Percentiles rank a stretch among this genome's conserved stretches.
phyloP scores from a whole-genome alignment of 1,284 basidiomycete genomes.

The Cutaneotrichosporon dermatis region DNA sequence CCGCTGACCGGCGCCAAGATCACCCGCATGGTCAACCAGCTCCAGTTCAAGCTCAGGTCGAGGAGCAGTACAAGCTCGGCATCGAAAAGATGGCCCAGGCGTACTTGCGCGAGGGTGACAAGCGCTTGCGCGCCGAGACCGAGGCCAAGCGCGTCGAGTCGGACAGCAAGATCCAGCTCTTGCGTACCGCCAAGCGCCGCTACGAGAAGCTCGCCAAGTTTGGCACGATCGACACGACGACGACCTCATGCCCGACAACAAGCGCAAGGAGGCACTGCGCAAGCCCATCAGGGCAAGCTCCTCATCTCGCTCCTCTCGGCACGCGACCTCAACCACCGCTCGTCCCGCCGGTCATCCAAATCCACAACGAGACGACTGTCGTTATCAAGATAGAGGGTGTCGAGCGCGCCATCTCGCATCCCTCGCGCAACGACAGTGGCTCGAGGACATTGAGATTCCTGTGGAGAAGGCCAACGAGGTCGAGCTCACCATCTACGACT shows the following conservation, averaged over 20 bases:
- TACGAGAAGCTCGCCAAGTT: constrained; percentile 95
- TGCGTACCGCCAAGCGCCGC: constrained; percentile 85
- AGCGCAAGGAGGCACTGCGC: constrained; percentile 82
- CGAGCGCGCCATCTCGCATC: constrained; percentile 84
- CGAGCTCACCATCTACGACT: constrained; percentile 94
- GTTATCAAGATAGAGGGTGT: constrained; percentile 96
- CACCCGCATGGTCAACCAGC: constrained; percentile 94
- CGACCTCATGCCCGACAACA: constrained; percentile 64
- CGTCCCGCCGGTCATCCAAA: constrained; percentile 72
- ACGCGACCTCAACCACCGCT: constrained; percentile 90
- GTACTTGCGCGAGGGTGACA: constrained; percentile 92
- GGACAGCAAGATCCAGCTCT: constrained; percentile 90
- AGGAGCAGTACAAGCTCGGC: constrained; percentile 96
- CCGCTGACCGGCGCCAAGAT: constrained; percentile 96
- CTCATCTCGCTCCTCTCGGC: constrained; percentile 84
- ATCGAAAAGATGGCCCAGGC: constrained; percentile 98
- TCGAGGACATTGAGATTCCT: constrained; percentile 92
- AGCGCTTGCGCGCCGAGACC: constrained; percentile 83
- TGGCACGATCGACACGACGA: constrained; percentile 75
- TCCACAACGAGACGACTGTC: constrained; percentile 76
- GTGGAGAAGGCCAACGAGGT: constrained; percentile 99
- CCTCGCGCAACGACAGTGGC: constrained; percentile 92
- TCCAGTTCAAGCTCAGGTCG: constrained; percentile 99
- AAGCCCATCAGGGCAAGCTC: constrained; percentile 94
- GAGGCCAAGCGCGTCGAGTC: constrained; percentile 91